These are phyloP conservation scores for Macrophomina pseudophaseolina DNA, from an alignment of 2,329 filamentous ascomycete genomes.

Conservation along the genomic window DNA sequence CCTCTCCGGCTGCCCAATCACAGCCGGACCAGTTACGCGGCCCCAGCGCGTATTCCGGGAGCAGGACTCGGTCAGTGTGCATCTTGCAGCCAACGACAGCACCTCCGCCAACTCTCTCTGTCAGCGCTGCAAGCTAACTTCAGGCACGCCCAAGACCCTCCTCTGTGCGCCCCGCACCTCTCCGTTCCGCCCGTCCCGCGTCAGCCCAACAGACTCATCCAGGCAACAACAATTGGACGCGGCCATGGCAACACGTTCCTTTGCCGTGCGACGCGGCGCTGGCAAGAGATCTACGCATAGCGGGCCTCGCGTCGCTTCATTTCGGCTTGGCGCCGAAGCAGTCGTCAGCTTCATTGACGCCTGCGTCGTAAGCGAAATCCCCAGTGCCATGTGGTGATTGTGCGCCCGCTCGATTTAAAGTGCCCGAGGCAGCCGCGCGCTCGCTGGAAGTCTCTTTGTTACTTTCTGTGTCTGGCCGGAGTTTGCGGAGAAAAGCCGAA, in stretches of 20 bases:
- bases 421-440: background rate
- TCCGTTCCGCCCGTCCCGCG: background rate
- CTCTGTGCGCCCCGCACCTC: background rate
- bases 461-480: constrained; percentile 3
- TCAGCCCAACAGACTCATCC: background rate
- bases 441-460: background rate
- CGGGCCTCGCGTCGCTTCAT: constrained; percentile 23
- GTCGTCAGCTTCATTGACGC: constrained; percentile 25
- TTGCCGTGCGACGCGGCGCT: background rate
- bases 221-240: constrained; percentile 2
- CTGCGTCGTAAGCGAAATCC: constrained; percentile 14
- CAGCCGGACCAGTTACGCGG: background rate
- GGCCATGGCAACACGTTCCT: background rate
- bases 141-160: background rate
- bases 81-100: background rate
- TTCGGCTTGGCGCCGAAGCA: constrained; percentile 22
- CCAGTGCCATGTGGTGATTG: background rate
- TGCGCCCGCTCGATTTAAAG: background rate
- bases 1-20: background rate
- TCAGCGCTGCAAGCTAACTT: background rate
- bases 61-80: background rate
- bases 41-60: background rate
- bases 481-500: constrained; percentile 9
- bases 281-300: constrained; percentile 10
- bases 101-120: background rate